Base-by-base conservation (phyloP, 2,329 filamentous ascomycete species). In the Alternaria postmessia region DNA sequence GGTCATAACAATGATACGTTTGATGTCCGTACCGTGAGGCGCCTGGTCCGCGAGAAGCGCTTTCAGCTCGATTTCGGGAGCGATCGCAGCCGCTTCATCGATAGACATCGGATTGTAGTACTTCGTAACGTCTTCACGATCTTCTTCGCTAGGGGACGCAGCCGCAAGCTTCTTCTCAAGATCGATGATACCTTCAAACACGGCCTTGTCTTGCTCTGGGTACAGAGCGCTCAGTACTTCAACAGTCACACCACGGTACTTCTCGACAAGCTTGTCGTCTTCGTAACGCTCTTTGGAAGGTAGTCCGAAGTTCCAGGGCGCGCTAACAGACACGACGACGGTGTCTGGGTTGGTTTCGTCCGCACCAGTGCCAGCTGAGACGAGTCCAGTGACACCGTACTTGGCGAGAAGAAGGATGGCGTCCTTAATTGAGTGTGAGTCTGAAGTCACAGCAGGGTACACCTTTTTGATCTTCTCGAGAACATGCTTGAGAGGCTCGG, bases 71-170 rank as follows among this genome's bases (percentile, higher is more conserved):
- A 91, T 77, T 54, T 87, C 81, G 2, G 89, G 88, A 0, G 85
- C 76, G 22, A 90, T 78, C 3, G 80, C 79, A 34, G 83, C 80
- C 6, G 84, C 85, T 54, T 90, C 85, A 11, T 84, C 77, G 18
- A 90, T 75, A 8, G 82, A 83, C 73, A 85, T 84, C 1, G 88
- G 88, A 68, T 90, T 91, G 76, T 91, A 91, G 65, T 85, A 87
- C 79, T 89, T 86, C 3, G 87, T 89, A 46, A 90, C 85, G 73
- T 90, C 87, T 60, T 87, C 80, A 18, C 83, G 82, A 55, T 87
- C 85, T 71, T 87, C 84, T 2, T 84, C 82, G 61, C 85, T 83
- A 4, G 88, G 87, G 5, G 86, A 86, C 36, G 84, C 82, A 51
- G 82, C 79, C 4, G 88, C 88, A 51, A 91, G 82, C 66, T 86